Evolutionary conservation across 208 protist genomes (phyloP), one percentile per base, ranked within the genome.

Genomic region (Leishmania tropica): DNA sequence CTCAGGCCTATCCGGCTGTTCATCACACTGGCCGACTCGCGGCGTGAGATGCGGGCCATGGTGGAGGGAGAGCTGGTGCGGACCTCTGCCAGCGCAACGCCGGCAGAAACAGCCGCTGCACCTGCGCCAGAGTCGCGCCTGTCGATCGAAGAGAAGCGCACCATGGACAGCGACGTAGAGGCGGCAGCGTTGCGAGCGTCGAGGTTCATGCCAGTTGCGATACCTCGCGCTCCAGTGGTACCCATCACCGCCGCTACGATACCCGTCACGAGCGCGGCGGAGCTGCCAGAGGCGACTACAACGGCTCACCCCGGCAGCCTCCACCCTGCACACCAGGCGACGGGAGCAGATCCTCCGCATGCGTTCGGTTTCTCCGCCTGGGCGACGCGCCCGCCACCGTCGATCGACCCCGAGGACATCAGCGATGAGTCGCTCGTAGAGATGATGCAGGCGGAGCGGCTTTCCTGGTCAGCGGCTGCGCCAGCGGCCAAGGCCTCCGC

Each of bases 141-240:
- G 51, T 68, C 78, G 1, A 64, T 40, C 0, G 83, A 81, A 71
- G 75, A 83, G 54, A 73, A 28, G 24, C 79, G 84, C 62, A 83
- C 72, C 45, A 84, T 84, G 53, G 87, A 90, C 78, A 78, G 64
- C 35, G 84, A 85, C 56, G 85, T 86, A 4, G 78, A 92, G 72
- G 87, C 89, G 40, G 91, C 93, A 19, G 86, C 84, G n/a, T 54
- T 88, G 77, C 89, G 91, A 17, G 91, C 88, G 45, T 85, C 91
- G 1, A 78, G 84, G 35, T 95, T 87, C 71, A 88, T 78, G 74
- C 87, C 93, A 1, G 64, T 83, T 28, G 85, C 91, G 35, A 82
- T 93, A n/a, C 92, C 92, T 13, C 88, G 68, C 6, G 81, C 88
- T 35, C 92, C 92, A 13, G 45, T 45, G 11, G 65, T 83, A 17